Evolutionary conservation across 495 filamentous ascomycete species (phyloP).

Genomic region (Physcia stellaris): DNA sequence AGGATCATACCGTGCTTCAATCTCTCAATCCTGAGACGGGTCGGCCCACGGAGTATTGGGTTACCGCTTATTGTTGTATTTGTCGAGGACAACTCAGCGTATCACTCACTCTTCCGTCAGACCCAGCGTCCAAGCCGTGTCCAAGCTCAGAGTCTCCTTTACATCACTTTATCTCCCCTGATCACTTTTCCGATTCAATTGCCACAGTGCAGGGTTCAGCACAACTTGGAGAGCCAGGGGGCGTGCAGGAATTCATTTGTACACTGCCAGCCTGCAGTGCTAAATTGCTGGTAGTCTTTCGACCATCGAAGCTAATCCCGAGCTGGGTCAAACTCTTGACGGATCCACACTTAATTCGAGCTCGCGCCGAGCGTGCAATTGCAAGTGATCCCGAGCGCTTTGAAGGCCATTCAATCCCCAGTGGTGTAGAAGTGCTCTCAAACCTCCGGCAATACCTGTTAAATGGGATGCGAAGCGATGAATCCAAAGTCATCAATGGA

Average conservation of each 20-base stretch:
- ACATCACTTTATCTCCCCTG: constrained; percentile 33
- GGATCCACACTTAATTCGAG: constrained; percentile 37
- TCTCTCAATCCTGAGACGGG: constrained; percentile 23
- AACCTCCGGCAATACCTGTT: constrained; percentile 48
- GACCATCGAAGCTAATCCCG: constrained; percentile 35
- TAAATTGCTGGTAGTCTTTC: constrained; percentile 38
- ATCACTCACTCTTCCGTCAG: constrained; percentile 25
- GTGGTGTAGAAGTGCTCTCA: constrained; percentile 34
- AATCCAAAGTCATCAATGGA: constrained; percentile 42
- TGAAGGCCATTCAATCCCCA: constrained; percentile 33
- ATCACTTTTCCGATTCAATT: constrained; percentile 12
- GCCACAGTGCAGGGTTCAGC: neutral
- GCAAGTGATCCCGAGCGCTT: constrained; percentile 44
- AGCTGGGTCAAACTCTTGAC: constrained; percentile 40
- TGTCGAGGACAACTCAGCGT: constrained; percentile 44
- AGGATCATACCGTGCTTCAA: constrained; percentile 34
- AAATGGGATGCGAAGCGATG: constrained; percentile 40
- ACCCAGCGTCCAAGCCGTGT: constrained; percentile 7
- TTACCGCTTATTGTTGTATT: constrained; percentile 40
- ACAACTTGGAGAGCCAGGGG: constrained; percentile 8
- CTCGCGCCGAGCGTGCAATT: constrained; percentile 38
- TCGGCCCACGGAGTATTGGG: constrained; percentile 29
- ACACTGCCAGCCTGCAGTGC: constrained; percentile 41
- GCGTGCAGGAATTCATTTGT: constrained; percentile 43
- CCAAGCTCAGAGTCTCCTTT: constrained; percentile 21